A percentile compares a stretch with the other conserved stretches of the same genome.
Evolutionary conservation across 2,329 filamentous ascomycete genomes (phyloP).

Genomic region (Hyphodiscus sp.): DNA sequence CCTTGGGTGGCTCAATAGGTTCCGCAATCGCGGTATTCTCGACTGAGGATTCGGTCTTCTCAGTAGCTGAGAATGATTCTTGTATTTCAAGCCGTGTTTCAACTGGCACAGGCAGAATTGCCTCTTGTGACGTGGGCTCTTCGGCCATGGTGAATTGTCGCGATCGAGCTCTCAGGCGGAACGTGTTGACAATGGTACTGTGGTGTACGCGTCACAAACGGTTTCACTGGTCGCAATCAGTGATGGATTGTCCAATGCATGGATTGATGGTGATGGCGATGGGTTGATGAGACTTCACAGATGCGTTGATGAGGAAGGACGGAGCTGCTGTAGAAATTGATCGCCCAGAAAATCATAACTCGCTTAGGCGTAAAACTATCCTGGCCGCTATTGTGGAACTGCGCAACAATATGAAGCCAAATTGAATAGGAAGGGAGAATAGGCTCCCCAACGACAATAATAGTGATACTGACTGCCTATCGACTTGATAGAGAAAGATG

Average conservation of each 20-base stretch:
- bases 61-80: background rate
- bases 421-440: background rate
- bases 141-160: constrained; percentile 25
- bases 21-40: constrained; percentile 10
- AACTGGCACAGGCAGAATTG: constrained; percentile 8
- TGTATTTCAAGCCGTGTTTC: constrained; percentile 7
- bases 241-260: constrained; percentile 3
- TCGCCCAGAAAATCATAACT: constrained; percentile 10
- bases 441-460: background rate
- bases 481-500: constrained; percentile 1
- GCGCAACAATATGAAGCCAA: background rate
- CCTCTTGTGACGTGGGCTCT: constrained; percentile 19
- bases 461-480: background rate
- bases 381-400: constrained; percentile 7
- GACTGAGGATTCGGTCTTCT: constrained; percentile 2
- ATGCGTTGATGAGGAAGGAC: no score
- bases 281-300: background rate
- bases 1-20: constrained; percentile 11
- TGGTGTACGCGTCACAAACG: constrained; percentile 17
- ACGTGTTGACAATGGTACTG: constrained; percentile 6
- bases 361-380: constrained; percentile 10
- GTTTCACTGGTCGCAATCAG: constrained; percentile 11
- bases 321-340: constrained; percentile 1
- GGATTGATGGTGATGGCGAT: constrained; percentile 14
- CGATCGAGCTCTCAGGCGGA: constrained; percentile 11